Conservation (phyloP, 345 rosid genomes). For the Lumnitzera racemosa region DNA sequence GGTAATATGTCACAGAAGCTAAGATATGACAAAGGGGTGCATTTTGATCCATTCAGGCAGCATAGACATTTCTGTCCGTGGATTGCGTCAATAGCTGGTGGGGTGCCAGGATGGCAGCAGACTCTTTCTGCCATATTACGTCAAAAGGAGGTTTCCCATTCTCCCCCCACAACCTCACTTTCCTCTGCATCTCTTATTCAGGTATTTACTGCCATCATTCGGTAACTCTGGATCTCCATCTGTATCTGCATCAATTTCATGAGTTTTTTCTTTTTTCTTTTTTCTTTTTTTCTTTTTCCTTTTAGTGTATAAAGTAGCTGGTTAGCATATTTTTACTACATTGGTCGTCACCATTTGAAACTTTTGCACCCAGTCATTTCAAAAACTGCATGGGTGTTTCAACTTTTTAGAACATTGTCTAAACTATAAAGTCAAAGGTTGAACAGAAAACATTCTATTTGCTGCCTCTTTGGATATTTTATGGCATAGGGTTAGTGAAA, state of each 20-base stretch:
- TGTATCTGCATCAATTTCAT: too few relatives aligned
- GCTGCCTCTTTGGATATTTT: too few relatives aligned
- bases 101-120: constrained; percentile 77
- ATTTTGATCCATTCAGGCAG: constrained; percentile 87
- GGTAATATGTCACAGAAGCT: constrained; percentile 21
- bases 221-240: neutral
- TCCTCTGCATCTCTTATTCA: constrained; percentile 40
- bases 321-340: too few relatives aligned
- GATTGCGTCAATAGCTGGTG: constrained; percentile 53
- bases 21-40: constrained; percentile 37
- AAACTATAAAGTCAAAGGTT: neutral
- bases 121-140: constrained; percentile 66
- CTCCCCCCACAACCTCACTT: constrained; percentile 29
- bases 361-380: too few relatives aligned
- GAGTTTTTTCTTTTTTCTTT: too few relatives aligned
- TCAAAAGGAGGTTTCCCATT: constrained; percentile 32
- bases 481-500: too few relatives aligned
- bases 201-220: constrained; percentile 26
- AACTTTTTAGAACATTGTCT: neutral
- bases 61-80: constrained; percentile 95
- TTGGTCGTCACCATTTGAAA: too few relatives aligned
- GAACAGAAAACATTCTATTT: too few relatives aligned
- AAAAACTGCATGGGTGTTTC: too few relatives aligned
- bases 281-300: too few relatives aligned
- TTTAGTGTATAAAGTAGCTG: too few relatives aligned